Conservation (phyloP, 2,329 filamentous ascomycete species). For the Chrysoporthe austroafricana region DNA sequence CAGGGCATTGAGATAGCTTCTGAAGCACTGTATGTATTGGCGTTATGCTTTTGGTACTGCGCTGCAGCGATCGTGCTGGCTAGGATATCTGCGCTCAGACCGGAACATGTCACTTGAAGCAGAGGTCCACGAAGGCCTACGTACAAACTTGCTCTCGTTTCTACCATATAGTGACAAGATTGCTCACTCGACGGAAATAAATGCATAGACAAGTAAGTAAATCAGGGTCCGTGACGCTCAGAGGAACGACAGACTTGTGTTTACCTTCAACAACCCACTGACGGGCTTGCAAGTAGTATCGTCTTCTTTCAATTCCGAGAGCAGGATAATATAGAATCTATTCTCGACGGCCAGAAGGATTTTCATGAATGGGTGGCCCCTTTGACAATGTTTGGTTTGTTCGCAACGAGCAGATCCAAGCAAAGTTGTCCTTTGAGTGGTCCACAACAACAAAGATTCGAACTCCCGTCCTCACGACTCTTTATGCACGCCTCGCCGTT, state of each 20-base stretch:
- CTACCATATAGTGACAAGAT: neutral
- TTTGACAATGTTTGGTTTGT: conserved; percentile 21
- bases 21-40: neutral
- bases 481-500: conserved; percentile 15
- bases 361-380: neutral
- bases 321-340: neutral
- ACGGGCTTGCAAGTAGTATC: neutral
- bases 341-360: neutral
- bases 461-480: conserved; percentile 1
- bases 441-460: conserved; percentile 22
- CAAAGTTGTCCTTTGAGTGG: conserved; percentile 5
- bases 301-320: neutral
- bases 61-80: neutral
- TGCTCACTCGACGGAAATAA: neutral
- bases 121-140: neutral
- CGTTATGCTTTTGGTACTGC: neutral
- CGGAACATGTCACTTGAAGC: neutral
- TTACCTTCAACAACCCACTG: neutral
- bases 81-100: neutral
- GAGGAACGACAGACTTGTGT: neutral
- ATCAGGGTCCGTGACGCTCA: neutral
- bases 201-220: neutral
- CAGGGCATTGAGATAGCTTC: neutral
- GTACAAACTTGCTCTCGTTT: neutral
- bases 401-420: neutral